Base-by-base conservation (phyloP, 2,329 filamentous ascomycete genomes). In the Paecilomyces formosus region DNA sequence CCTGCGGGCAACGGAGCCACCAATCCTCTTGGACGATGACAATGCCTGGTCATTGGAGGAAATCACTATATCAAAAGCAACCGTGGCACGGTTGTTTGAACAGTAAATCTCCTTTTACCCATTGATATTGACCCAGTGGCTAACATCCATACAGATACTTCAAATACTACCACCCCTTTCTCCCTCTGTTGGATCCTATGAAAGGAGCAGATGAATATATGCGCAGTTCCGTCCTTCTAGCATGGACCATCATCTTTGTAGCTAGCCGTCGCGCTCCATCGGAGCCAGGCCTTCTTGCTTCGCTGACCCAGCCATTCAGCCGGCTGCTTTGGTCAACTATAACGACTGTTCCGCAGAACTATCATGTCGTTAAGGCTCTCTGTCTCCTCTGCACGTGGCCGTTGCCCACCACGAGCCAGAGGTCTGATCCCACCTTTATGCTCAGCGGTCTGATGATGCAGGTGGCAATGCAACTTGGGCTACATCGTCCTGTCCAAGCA, bases 391-490 rank as follows among this genome's bases (percentile, higher is more conserved):
- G 84, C 67, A 84, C 83, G 13, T 87, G 84, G 84, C 84, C 84
- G 5, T 70, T 86, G 11, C 84, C 84, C 0, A 83, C 81, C 28
- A 84, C 82, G 28, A 83, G 82, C 35, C 85, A 85, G 2, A 82
- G 81, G 28, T 81, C 80, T 1, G 84, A 87, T 65, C 82, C 83
- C 2, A 86, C 84, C 0, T 86, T 85, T 65, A 85, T 85, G 78
- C 76, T 86, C 6, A 82, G 81, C 58, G 84, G 84, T 13, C 71
- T 84, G 60, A 87, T 87, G 84, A 85, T 86, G 78, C 83, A 86
- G 65, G 79, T 86, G 57, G 84, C 84, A 12, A 83, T 85, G 79
- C 84, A 86, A 62, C 79, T 85, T 60, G 84, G 84, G 15, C 70
- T 87, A 21, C 84, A 87, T 65, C 79, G 84, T 31, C 84, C 84